Base-by-base conservation (phyloP, 2,329 filamentous ascomycete genomes). In the Penicillium sp. region DNA sequence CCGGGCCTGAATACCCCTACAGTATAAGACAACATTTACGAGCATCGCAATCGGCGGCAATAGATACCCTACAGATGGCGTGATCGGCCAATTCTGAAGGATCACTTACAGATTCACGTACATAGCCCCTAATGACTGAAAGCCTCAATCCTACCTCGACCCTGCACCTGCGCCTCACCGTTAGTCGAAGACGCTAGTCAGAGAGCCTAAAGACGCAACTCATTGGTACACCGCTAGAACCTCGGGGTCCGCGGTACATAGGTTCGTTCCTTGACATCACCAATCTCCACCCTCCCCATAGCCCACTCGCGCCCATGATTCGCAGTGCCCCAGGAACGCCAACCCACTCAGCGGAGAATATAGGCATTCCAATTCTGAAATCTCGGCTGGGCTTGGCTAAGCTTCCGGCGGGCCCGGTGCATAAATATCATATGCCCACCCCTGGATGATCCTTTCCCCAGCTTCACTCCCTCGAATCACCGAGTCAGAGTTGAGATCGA, bases 321-420 rank as follows among this genome's bases (percentile, higher is more conserved):
- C 39, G 52, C 39, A 34, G 36, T 47, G 34, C 54, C 49, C 47
- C 29, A 47, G 46, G 44, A 54, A 43, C 47, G 33, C n/a, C 16
- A 6, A 13, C 21, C 16, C 36, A 23, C 9, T 9, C 16, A 21
- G 36, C 36, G 21, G n/a, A n/a, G 36, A 50, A 24, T 33, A 39
- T 15, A 15, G 8, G 39, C 31, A 29, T 29, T 24, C 9, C 29
- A 52, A 26, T 23, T 45, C 41, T 26, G 13, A 38, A 45, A 42
- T 36, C 18, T 47, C 38, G 43, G 42, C 33, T 42, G 29, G 28
- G 28, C 59, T 53, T 54, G 55, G 51, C 52, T 57, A 33, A 49
- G 44, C 56, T 54, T 58, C 61, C 61, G 61, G 58, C 39, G 24
- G 28, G 24, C 51, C 61, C 61, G 61, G 48, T 52, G 53, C 56